These are phyloP conservation scores for Chlorencoelia australis DNA, from an alignment of 2,329 filamentous ascomycete species.

Conservation along the genomic window DNA sequence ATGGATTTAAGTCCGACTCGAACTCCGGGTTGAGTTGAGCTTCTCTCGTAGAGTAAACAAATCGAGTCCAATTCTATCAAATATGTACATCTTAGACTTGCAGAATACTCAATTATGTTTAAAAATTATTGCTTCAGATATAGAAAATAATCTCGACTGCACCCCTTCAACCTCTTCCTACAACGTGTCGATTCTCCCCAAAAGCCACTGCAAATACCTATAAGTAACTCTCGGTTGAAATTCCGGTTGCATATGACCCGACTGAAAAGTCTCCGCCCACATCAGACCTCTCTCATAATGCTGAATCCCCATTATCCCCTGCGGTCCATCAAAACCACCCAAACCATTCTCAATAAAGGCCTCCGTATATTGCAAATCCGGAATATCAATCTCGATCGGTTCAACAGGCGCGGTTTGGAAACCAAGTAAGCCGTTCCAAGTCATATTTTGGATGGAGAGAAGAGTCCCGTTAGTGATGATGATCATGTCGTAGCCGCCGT, in stretches of 20 bases:
- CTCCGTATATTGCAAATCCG: constrained; percentile 14
- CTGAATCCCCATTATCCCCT: constrained; percentile 28
- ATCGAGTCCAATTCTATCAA: too few species aligned
- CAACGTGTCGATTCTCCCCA: constrained; percentile 25
- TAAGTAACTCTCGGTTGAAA: constrained; percentile 28
- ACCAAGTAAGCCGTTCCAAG: constrained; percentile 39
- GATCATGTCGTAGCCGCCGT: constrained; percentile 38
- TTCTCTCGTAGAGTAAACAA: too few species aligned
- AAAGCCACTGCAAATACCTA: constrained; percentile 28
- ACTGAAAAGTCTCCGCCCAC: constrained; percentile 29
- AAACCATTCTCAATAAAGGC: constrained; percentile 11
- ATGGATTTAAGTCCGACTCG: too few species aligned
- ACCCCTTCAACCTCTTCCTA: too few species aligned
- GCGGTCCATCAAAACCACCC: constrained; percentile 44
- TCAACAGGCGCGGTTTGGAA: constrained; percentile 32
- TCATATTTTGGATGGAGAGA: constrained; percentile 43
- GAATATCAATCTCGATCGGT: constrained; percentile 15
- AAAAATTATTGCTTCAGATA: too few species aligned
- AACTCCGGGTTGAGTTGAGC: too few species aligned
- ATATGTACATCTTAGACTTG: too few species aligned
- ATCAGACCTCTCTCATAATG: constrained; percentile 30
- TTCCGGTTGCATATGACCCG: constrained; percentile 30
- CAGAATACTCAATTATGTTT: too few species aligned
- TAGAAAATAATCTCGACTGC: too few species aligned
- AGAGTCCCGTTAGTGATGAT: constrained; percentile 41